Evolutionary conservation across 2,329 filamentous ascomycete genomes (phyloP).

Genomic region (Nothomitra cinnamomea): DNA sequence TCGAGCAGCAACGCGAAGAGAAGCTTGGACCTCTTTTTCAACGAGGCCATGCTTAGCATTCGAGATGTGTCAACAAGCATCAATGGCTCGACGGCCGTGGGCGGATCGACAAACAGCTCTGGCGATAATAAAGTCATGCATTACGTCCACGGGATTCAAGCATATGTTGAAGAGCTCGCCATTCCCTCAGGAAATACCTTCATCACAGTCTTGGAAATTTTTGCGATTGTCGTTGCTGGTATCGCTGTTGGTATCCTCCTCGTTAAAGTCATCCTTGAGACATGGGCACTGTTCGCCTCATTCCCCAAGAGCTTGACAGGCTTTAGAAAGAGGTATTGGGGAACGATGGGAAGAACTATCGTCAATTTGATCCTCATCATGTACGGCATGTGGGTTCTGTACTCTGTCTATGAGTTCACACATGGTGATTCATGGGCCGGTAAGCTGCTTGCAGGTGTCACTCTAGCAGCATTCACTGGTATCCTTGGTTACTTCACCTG

Average conservation of each 20-base stretch:
- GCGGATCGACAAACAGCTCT: conserved; percentile 20
- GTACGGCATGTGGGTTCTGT: conserved; percentile 89
- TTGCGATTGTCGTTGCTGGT: conserved; percentile 68
- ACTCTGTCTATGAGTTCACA: conserved; percentile 92
- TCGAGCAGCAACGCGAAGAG: conserved; percentile 36
- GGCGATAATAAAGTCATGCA: conserved; percentile 28
- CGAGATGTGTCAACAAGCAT: conserved; percentile 25
- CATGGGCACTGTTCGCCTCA: conserved; percentile 75
- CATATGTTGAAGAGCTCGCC: conserved; percentile 64
- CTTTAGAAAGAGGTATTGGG: conserved; percentile 96
- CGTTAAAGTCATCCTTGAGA: conserved; percentile 78
- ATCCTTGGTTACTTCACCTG: conserved; percentile 70
- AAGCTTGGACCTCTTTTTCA: conserved; percentile 28
- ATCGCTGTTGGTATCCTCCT: conserved; percentile 78
- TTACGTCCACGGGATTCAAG: conserved; percentile 59
- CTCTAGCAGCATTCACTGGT: conserved; percentile 62
- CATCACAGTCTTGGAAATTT: conserved; percentile 83
- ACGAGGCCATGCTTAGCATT: conserved; percentile 29
- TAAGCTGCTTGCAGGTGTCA: conserved; percentile 66
- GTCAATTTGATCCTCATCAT: conserved; percentile 80
- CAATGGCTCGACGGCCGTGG: conserved; percentile 1
- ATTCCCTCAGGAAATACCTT: conserved; percentile 86
- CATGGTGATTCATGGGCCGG: conserved; percentile 89
- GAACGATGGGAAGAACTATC: conserved; percentile 72
- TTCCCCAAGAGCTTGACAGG: conserved; percentile 65